phyloP scores from a whole-genome alignment of 2,329 filamentous ascomycete species.

The Coniochaeta sp. region DNA sequence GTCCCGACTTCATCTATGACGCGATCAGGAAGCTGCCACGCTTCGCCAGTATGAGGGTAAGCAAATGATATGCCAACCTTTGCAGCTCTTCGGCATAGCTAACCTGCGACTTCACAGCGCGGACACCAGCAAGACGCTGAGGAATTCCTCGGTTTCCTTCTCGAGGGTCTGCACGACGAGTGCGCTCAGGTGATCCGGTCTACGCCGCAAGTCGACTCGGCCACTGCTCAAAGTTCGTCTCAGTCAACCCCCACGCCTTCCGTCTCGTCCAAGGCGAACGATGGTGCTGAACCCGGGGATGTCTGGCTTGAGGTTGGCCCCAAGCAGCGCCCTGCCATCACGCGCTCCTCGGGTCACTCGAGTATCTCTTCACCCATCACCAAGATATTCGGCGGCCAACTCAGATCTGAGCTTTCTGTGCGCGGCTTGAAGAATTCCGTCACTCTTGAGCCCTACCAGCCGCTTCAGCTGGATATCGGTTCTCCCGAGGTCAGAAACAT shows the following conservation, averaged over 20 bases:
- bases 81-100: conserved; percentile 5
- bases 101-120: conserved; percentile 43
- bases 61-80: conserved; percentile 20
- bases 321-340: conserved; percentile 81
- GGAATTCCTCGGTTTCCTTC: conserved; percentile 87
- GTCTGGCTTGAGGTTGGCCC: conserved; percentile 95
- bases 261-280: conserved; percentile 17
- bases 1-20: conserved; percentile 91
- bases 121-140: conserved; percentile 98
- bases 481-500: conserved; percentile 83
- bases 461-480: conserved; percentile 90
- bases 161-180: conserved; percentile 91
- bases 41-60: conserved; percentile 86
- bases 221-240: conserved; percentile 29
- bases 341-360: conserved; percentile 73
- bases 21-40: conserved; percentile 79
- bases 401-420: conserved; percentile 83
- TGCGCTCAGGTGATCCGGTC: conserved; percentile 69
- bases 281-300: conserved; percentile 32
- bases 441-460: conserved; percentile 88
- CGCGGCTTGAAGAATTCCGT: conserved; percentile 85
- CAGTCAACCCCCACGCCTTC: conserved; percentile 31
- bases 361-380: conserved; percentile 75
- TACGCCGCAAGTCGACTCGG: conserved; percentile 24
- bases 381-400: conserved; percentile 87